phyloP scores from a whole-genome alignment of 768 basidiomycete genomes.

The Mycena alexandri region DNA sequence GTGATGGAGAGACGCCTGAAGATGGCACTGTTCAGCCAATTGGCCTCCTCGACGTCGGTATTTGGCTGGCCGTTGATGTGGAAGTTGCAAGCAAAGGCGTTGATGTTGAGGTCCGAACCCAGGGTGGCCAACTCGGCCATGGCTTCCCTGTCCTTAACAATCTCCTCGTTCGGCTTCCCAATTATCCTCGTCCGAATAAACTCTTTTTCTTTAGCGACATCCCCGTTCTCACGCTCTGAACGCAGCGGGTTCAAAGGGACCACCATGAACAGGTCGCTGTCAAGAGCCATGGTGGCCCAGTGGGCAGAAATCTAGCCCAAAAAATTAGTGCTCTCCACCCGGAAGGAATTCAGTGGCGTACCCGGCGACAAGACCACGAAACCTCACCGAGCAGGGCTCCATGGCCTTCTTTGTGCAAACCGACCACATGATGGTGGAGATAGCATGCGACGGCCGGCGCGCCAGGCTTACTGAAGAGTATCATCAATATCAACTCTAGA shows the following conservation, averaged over 20 bases:
- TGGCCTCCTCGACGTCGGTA: conserved; percentile 56
- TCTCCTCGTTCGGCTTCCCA: conserved; percentile 44
- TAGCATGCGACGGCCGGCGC: conserved; percentile 56
- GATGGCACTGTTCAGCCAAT: conserved; percentile 55
- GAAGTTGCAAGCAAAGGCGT: conserved; percentile 61
- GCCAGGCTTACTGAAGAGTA: conserved; percentile 58
- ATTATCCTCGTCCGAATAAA: conserved; percentile 52
- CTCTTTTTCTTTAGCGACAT: conserved; percentile 44
- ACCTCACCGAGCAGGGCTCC: conserved; percentile 58
- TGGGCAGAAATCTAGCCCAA: conserved; percentile 51
- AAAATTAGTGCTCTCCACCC: conserved; percentile 11
- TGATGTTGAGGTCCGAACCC: conserved; percentile 60
- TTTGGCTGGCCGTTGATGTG: conserved; percentile 49
- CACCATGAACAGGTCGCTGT: conserved; percentile 50
- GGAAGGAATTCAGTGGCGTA: conserved; percentile 33
- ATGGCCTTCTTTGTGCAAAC: conserved; percentile 54
- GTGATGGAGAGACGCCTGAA: conserved; percentile 54
- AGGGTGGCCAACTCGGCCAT: conserved; percentile 43
- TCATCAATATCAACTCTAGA: conserved; percentile 20
- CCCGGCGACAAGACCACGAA: conserved; percentile 51
- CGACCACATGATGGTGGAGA: conserved; percentile 55
- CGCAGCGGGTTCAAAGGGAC: conserved; percentile 56
- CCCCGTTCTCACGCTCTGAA: conserved; percentile 41
- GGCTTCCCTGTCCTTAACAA: conserved; percentile 45
- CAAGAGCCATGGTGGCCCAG: conserved; percentile 55